Conservation (phyloP, 2,329 filamentous ascomycete genomes). For the Penicillium hordei region DNA sequence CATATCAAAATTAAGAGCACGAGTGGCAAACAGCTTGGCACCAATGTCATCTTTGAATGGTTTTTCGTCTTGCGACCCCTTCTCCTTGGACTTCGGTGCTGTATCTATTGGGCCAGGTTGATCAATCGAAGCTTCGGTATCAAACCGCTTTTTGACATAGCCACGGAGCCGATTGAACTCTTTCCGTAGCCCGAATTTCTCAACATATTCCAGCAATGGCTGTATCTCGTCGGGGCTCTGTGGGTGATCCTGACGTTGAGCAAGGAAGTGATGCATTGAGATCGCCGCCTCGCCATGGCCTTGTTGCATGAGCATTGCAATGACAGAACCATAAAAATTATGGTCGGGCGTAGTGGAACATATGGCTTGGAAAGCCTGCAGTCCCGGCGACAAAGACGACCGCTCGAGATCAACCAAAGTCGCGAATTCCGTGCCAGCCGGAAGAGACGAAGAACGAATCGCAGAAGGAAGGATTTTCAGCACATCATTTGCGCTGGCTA, state of each 20-base stretch:
- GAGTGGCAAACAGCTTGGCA: constrained; percentile 78
- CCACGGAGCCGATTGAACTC: constrained; percentile 26
- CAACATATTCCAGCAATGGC: constrained; percentile 43
- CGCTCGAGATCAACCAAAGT: constrained; percentile 7
- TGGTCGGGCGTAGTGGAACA: constrained; percentile 41
- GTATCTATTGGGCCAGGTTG: background rate
- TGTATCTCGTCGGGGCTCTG: constrained; percentile 37
- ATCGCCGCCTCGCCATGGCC: constrained; percentile 42
- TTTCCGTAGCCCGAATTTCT: constrained; percentile 30
- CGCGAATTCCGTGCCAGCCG: constrained; percentile 15
- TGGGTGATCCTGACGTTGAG: constrained; percentile 46
- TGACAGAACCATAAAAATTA: constrained; percentile 46
- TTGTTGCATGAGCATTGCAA: constrained; percentile 42
- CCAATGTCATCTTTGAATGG: constrained; percentile 67
- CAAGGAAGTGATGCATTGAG: constrained; percentile 49
- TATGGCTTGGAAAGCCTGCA: constrained; percentile 43
- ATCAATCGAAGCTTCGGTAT: constrained; percentile 15
- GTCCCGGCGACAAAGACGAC: constrained; percentile 19
- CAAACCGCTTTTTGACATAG: constrained; percentile 25
- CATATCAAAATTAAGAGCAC: constrained; percentile 69
- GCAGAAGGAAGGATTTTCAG: constrained; percentile 31
- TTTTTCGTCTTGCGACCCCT: constrained; percentile 36
- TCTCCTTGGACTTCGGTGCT: background rate
- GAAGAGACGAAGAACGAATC: constrained; percentile 21
- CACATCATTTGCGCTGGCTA: constrained; percentile 33